These are phyloP conservation scores for Xylariales sp. DNA, from an alignment of 2,329 filamentous ascomycete species.

Conservation along the genomic window DNA sequence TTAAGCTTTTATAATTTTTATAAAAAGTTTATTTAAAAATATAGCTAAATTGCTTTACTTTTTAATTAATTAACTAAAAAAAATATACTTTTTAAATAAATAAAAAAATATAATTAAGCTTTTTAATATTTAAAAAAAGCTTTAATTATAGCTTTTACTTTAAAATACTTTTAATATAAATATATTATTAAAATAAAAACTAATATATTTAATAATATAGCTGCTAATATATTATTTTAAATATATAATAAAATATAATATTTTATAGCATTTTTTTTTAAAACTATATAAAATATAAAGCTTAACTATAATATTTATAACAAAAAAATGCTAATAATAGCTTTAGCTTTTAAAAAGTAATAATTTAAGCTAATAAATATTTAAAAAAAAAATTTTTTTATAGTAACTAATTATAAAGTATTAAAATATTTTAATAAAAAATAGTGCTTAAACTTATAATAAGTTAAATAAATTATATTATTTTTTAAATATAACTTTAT, in stretches of 20 bases:
- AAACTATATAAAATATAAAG: not conserved
- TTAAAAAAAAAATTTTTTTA: not conserved
- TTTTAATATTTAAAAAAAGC: not conserved
- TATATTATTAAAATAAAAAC: not conserved
- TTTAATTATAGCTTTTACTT: not conserved
- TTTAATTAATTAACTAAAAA: not conserved
- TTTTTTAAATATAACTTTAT: slow-evolving; percentile 4
- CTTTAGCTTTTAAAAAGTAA: not conserved
- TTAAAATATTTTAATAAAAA: too few relatives aligned
- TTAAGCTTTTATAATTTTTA: slow-evolving; percentile 6
- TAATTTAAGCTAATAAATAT: not conserved
- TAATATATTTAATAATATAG: not conserved
- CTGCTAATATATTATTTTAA: not conserved
- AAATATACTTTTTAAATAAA: not conserved
- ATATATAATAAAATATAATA: not conserved
- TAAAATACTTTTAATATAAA: not conserved
- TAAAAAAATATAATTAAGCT: not conserved
- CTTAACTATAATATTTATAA: not conserved
- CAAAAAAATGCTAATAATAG: not conserved
- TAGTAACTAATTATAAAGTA: too few relatives aligned
- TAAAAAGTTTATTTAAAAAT: slow-evolving; percentile 2
- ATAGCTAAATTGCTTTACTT: not conserved
- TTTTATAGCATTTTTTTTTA: not conserved
- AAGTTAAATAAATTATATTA: not conserved
- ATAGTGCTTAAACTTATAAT: too few relatives aligned